Evolutionary conservation across 768 basidiomycete species (phyloP).

Genomic region (Psilocybe sp.): DNA sequence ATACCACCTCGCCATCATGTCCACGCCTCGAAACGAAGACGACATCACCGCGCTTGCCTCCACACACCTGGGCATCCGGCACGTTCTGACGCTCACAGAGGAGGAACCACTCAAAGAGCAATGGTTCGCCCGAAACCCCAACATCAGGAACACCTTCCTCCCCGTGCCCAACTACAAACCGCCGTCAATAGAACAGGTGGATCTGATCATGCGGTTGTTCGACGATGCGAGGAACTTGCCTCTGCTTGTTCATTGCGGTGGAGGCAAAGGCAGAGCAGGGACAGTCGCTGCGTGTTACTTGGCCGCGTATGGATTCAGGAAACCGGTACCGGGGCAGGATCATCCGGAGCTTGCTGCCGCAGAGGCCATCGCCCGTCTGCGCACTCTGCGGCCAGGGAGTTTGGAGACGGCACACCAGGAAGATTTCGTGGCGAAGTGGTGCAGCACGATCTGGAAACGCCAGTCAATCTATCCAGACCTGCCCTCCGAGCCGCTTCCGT

Average conservation of each 20-base stretch:
- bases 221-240: constrained; percentile 44
- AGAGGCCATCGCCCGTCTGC: constrained; percentile 46
- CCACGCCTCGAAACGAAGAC: constrained; percentile 47
- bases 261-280: constrained; percentile 62
- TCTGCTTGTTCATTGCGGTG: constrained; percentile 57
- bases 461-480: constrained; percentile 47
- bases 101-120: constrained; percentile 44
- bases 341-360: constrained; percentile 47
- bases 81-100: constrained; percentile 57
- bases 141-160: constrained; percentile 51
- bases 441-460: constrained; percentile 57
- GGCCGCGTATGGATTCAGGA: constrained; percentile 51
- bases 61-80: constrained; percentile 48
- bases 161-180: constrained; percentile 52
- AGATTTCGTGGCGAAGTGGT: constrained; percentile 55
- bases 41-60: constrained; percentile 49
- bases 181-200: constrained; percentile 61
- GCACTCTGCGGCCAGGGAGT: constrained; percentile 52
- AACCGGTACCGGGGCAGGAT: constrained; percentile 34
- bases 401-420: constrained; percentile 58
- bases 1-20: constrained; percentile 57
- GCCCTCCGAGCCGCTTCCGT: constrained; percentile 49
- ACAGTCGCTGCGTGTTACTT: constrained; percentile 62
- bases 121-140: constrained; percentile 43
- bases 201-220: constrained; percentile 46